Conservation (phyloP, 140 eudicot species). For the Ambrosia hybrid region DNA sequence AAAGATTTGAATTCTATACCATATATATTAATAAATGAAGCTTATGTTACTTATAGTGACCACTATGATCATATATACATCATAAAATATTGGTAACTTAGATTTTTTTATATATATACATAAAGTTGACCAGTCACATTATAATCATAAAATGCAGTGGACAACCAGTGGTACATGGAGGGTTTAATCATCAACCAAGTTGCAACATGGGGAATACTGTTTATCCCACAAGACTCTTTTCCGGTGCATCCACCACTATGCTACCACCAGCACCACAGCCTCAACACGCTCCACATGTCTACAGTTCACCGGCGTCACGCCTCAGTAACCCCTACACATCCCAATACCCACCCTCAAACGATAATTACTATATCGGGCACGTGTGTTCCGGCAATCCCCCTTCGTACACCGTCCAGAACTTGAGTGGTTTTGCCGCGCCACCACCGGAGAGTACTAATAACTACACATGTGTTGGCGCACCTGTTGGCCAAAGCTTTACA, state of each 20-base stretch:
- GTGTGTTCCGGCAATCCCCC: slow-evolving; percentile 38
- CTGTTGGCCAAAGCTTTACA: slow-evolving; percentile 53
- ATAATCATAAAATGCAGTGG: slow-evolving; percentile 35
- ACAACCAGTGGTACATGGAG: slow-evolving; percentile 65
- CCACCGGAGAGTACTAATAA: slow-evolving; percentile 29
- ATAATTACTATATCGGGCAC: slow-evolving; percentile 60
- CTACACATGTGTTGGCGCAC: slow-evolving; percentile 91
- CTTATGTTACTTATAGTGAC: too few species aligned
- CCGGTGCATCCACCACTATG: slow-evolving; percentile 40
- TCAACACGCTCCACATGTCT: slow-evolving; percentile 43
- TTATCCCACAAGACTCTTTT: slow-evolving; percentile 51
- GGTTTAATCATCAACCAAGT: slow-evolving; percentile 51
- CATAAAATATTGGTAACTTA: too few species aligned
- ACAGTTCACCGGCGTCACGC: slow-evolving; percentile 53
- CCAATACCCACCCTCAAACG: slow-evolving; percentile 48
- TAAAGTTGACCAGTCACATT: slow-evolving; percentile 9
- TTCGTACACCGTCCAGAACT: slow-evolving; percentile 25
- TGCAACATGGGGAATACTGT: slow-evolving; percentile 47
- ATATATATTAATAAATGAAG: too few species aligned
- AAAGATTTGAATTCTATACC: too few species aligned
- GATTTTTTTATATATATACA: not conserved
- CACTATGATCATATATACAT: too few species aligned
- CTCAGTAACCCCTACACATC: slow-evolving; percentile 45
- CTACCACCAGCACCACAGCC: slow-evolving; percentile 39
- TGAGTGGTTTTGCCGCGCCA: slow-evolving; percentile 7